Percentiles rank a stretch among this genome's conserved stretches.
phyloP scores from a whole-genome alignment of 2,329 filamentous ascomycete species.

The Zalaria sp. region DNA sequence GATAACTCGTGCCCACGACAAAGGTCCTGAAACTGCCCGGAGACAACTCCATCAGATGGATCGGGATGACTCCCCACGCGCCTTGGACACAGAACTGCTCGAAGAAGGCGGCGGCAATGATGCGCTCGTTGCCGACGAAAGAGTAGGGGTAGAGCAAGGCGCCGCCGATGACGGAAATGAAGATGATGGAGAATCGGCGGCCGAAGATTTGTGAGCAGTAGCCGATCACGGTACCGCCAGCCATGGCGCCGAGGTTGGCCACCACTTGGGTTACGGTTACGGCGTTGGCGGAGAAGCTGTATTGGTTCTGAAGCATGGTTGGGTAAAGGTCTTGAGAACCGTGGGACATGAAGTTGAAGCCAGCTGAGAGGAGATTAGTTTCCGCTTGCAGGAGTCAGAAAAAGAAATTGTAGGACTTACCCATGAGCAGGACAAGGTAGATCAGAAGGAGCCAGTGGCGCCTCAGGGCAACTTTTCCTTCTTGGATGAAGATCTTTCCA shows the following conservation, averaged over 20 bases:
- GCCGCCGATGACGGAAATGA: slow-evolving; percentile 20
- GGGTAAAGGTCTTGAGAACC: slow-evolving; percentile 26
- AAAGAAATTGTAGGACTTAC: slow-evolving; percentile 4
- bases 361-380: slow-evolving; percentile 59
- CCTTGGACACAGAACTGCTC: slow-evolving; percentile 24
- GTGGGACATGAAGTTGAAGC: slow-evolving; percentile 22
- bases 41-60: slow-evolving; percentile 22
- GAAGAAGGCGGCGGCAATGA: slow-evolving; percentile 22
- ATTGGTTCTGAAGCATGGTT: slow-evolving; percentile 34
- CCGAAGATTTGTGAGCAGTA: slow-evolving; percentile 23
- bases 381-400: slow-evolving; percentile 61
- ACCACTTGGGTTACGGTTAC: slow-evolving; percentile 29
- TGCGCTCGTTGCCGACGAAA: slow-evolving; percentile 14
- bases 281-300: slow-evolving; percentile 30
- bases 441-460: slow-evolving; percentile 63
- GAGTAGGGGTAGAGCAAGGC: slow-evolving; percentile 22
- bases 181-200: slow-evolving; percentile 23
- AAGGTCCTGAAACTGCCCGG: slow-evolving; percentile 20
- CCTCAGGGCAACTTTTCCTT: slow-evolving; percentile 61
- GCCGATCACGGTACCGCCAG: slow-evolving; percentile 20
- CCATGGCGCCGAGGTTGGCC: slow-evolving; percentile 24
- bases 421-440: slow-evolving; percentile 72
- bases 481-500: slow-evolving; percentile 51
- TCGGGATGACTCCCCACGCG: slow-evolving; percentile 24
- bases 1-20: slow-evolving; percentile 22